Evolutionary conservation across 305 asterid genomes (phyloP), one percentile per base, ranked within the genome.

Genomic region (Fraxinus greggii): DNA sequence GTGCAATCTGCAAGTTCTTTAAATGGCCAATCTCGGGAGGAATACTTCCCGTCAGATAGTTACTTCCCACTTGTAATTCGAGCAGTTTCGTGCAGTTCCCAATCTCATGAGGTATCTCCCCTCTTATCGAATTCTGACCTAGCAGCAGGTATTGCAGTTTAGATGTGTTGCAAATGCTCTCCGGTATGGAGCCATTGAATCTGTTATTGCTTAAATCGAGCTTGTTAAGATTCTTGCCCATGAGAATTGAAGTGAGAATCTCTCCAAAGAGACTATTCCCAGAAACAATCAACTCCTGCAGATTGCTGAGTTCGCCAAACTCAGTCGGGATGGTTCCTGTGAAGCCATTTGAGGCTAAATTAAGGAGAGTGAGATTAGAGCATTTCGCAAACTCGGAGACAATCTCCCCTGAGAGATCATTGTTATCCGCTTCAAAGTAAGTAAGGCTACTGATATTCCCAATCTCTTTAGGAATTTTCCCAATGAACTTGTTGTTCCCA

Each of bases 281-380:
- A 6, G 97, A 93, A 82, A 96, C 90, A 83, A 94, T 96, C 85
- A 96, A 77, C 87, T 96, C 99, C 85, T 94, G 98, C 69, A 94
- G 89, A 84, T 89, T 92, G 84, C 78, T 79, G 6, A 96, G 92
- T 51, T 82, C 83, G 36, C 97, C 98, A 81, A 96, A 89, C 91
- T 93, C 98, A 28, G 84, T 32, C 12, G 99, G 99, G 54, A 96
- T 85, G 69, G 83, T 86, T 69, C 99, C 99, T 31, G 84, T 82
- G 78, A 96, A 93, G 21, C 90, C 90, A 75, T 96, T 96, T 3
- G 98, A 91, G 67, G 99, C 99, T 78, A 96, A 86, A 82, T 94
- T 96, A 69, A 96, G 94, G 10, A 96, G 95, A 38, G 95, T 90
- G 10, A 96, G 91, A 82, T 96, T 96, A 3, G 91, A 83, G 86